Evolutionary conservation across 768 basidiomycete genomes (phyloP), one percentile per base, ranked within the genome.

Genomic region (Phallus indusiatus): DNA sequence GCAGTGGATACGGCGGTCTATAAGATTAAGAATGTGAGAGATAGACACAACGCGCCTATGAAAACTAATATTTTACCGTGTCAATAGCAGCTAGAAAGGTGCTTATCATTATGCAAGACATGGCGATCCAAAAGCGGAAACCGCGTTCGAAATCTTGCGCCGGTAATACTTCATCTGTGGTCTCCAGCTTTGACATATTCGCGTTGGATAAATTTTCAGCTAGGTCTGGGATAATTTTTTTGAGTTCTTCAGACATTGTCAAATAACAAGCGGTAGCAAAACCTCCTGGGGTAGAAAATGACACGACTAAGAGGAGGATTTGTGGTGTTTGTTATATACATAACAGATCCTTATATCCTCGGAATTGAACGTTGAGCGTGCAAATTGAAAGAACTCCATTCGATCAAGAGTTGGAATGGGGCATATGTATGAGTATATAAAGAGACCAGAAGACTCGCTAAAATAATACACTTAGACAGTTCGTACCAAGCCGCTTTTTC

Each of bases 1-100:
- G 75, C 76, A 0, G 74, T 78, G 8, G 73, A 67, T 16, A 76
- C 69, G 36, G 70, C 68, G 7, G 67, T 70, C 68, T 72, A 54
- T 9, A 56, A 1, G n/a, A 46, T 20, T 28, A 24, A 54, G 16
- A 20, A 54, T 28, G 10, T 14, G 28, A 48, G 21, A 16, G 16
- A 14, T 48, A 47, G 24, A 37, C 35, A 18, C 46, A 9, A 24
- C 17, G n/a, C 11, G 20, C n/a, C 21, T 22, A 28, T 49, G 37
- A 33, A 47, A 18, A 14, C 8, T 18, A 1, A n/a, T n/a, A n/a
- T n/a, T 61, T 35, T 58, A 65, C 64, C 24, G 61, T 50, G 34
- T 64, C 63, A 16, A 65, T 54, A 14, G 63, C 63, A 16, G 61
- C 63, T 28, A 65, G 53, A 53, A 65, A 65, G 1, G 64, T 64